These are phyloP conservation scores for Metarhizium anisopliae DNA, from an alignment of 2,329 filamentous ascomycete species.

Conservation along the genomic window DNA sequence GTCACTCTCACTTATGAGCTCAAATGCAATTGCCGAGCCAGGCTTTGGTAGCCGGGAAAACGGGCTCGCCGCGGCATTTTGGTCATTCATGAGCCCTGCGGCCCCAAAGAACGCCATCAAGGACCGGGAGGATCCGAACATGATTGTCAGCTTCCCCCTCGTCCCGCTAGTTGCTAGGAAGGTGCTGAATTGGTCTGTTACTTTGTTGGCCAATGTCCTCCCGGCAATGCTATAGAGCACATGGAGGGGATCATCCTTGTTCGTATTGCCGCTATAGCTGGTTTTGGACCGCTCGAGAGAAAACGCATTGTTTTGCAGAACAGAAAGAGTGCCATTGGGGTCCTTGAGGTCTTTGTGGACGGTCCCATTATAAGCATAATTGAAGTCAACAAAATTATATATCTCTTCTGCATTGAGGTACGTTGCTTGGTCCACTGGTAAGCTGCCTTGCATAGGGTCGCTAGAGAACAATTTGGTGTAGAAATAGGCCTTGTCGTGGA, in stretches of 20 bases:
- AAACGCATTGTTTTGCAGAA: slow-evolving; percentile 55
- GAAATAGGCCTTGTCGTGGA: slow-evolving; percentile 23
- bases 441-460: slow-evolving; percentile 26
- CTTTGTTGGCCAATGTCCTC: slow-evolving; percentile 38
- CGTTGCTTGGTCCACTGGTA: slow-evolving; percentile 25
- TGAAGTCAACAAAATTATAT: slow-evolving; percentile 48
- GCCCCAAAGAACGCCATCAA: slow-evolving; percentile 47
- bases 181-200: slow-evolving; percentile 31
- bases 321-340: slow-evolving; percentile 24
- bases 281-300: slow-evolving; percentile 51
- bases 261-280: slow-evolving; percentile 43
- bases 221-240: slow-evolving; percentile 41
- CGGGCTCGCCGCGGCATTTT: slow-evolving; percentile 39
- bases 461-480: slow-evolving; percentile 34
- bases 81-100: slow-evolving; percentile 32
- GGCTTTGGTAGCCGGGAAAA: slow-evolving; percentile 48
- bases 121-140: slow-evolving; percentile 46
- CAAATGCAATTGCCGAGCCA: slow-evolving; percentile 67
- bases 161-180: slow-evolving; percentile 29
- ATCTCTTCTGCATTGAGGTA: slow-evolving; percentile 42
- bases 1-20: slow-evolving; percentile 36
- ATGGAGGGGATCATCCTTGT: slow-evolving; percentile 21
- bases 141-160: slow-evolving; percentile 38
- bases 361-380: slow-evolving; percentile 41
- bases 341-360: slow-evolving; percentile 28